Conservation (phyloP, 31 red algal species). For the Porphyra umbilicalis region DNA sequence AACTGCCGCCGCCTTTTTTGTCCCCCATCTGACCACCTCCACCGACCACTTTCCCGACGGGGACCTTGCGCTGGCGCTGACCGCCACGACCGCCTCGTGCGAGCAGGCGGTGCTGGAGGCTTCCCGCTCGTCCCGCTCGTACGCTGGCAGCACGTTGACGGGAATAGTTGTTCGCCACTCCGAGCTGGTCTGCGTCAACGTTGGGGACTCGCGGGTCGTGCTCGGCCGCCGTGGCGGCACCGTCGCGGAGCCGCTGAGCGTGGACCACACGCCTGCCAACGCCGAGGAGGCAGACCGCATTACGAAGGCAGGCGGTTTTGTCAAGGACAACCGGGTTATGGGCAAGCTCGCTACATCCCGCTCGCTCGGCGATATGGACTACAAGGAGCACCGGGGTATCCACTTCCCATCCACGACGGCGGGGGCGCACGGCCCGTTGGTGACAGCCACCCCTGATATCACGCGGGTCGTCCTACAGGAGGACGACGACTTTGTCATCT, state of each 20-base stretch:
- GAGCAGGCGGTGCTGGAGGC: neutral
- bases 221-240: slow-evolving; percentile 32
- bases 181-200: slow-evolving; percentile 13
- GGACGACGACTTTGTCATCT: slow-evolving; percentile 66
- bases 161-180: neutral
- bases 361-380: slow-evolving; percentile 73
- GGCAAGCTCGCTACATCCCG: slow-evolving; percentile 79
- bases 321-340: slow-evolving; percentile 41
- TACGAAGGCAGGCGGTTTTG: slow-evolving; percentile 57
- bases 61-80: neutral
- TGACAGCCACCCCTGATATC: slow-evolving; percentile 53
- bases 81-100: neutral
- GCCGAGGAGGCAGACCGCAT: slow-evolving; percentile 49
- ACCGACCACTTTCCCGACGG: slow-evolving; percentile 2
- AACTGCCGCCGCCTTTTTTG: neutral
- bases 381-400: slow-evolving; percentile 40
- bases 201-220: slow-evolving; percentile 81
- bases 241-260: slow-evolving; percentile 27
- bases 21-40: slow-evolving; percentile 44
- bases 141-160: neutral
- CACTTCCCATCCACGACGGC: neutral
- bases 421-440: neutral
- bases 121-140: neutral
- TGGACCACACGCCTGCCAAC: slow-evolving; percentile 65
- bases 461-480: slow-evolving; percentile 31